Evolutionary conservation across 306 rosid genomes (phyloP).

Genomic region (Glycine latifolia): DNA sequence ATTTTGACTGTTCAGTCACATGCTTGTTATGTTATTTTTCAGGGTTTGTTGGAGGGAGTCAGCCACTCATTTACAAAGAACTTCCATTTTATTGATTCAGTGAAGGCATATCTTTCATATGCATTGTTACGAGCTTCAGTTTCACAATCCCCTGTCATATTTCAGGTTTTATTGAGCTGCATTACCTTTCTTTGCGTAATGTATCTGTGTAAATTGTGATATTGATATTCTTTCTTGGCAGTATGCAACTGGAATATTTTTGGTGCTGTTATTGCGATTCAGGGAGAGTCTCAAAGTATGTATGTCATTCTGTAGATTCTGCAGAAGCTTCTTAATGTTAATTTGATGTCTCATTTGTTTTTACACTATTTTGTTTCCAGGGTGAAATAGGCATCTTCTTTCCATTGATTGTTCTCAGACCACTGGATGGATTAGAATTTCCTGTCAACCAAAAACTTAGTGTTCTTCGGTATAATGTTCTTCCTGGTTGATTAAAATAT

Average conservation of each 20-base stretch:
- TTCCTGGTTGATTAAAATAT: constrained; percentile 45
- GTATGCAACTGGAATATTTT: constrained; percentile 97
- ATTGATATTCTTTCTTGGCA: constrained; percentile 57
- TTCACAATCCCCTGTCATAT: constrained; percentile 91
- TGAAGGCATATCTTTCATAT: constrained; percentile 98
- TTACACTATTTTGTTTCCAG: constrained; percentile 61
- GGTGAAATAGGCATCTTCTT: constrained; percentile 99
- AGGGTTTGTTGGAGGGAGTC: constrained; percentile 99
- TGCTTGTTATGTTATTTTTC: constrained; percentile 47
- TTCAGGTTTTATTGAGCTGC: constrained; percentile 72
- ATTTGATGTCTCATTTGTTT: constrained; percentile 44
- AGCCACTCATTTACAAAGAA: constrained; percentile 91
- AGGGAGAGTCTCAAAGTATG: constrained; percentile 99
- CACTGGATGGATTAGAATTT: constrained; percentile 85
- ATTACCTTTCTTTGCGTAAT: constrained; percentile 29
- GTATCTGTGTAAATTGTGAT: constrained; percentile 45
- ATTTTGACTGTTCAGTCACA: constrained; percentile 33
- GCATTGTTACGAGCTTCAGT: constrained; percentile 96
- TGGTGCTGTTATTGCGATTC: constrained; percentile 89
- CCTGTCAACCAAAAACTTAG: constrained; percentile 85
- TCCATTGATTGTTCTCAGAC: constrained; percentile 93
- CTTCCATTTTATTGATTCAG: constrained; percentile 99
- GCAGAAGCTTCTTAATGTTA: constrained; percentile 30
- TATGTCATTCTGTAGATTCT: constrained; percentile 46
- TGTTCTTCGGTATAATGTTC: constrained; percentile 82